Conservation (phyloP, 176 grass and related monocot genomes). For the Carex cristatella region DNA sequence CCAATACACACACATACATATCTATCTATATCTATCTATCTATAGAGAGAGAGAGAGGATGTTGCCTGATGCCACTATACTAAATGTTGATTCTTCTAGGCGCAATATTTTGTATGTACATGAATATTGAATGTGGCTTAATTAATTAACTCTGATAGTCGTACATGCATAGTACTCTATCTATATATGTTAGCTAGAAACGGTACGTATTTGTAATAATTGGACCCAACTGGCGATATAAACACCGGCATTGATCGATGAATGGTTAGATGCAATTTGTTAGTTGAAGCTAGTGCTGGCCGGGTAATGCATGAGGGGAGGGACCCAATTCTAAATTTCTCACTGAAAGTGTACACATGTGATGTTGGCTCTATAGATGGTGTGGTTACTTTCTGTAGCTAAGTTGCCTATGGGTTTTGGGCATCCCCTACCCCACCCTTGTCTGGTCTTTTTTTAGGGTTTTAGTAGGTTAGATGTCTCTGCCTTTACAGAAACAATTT, state of each 20-base stretch:
- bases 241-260: neutral
- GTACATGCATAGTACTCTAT: neutral
- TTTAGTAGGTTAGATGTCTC: slow-evolving; percentile 15
- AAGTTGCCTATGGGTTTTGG: slow-evolving; percentile 15
- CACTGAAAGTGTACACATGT: slow-evolving; percentile 34
- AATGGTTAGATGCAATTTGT: slow-evolving; percentile 5
- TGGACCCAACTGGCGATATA: neutral
- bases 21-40: no score
- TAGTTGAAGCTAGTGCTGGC: neutral
- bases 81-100: no score
- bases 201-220: neutral
- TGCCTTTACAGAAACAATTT: neutral
- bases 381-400: slow-evolving; percentile 20
- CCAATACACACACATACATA: no score
- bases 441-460: slow-evolving; percentile 22
- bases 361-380: slow-evolving; percentile 25
- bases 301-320: neutral
- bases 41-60: no score
- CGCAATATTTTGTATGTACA: no score
- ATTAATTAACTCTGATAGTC: neutral
- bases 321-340: neutral
- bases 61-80: no score
- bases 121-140: neutral
- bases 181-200: neutral
- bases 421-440: slow-evolving; percentile 15